phyloP scores from a whole-genome alignment of 2,329 filamentous ascomycete genomes.

The Dactylellina haptotyla region DNA sequence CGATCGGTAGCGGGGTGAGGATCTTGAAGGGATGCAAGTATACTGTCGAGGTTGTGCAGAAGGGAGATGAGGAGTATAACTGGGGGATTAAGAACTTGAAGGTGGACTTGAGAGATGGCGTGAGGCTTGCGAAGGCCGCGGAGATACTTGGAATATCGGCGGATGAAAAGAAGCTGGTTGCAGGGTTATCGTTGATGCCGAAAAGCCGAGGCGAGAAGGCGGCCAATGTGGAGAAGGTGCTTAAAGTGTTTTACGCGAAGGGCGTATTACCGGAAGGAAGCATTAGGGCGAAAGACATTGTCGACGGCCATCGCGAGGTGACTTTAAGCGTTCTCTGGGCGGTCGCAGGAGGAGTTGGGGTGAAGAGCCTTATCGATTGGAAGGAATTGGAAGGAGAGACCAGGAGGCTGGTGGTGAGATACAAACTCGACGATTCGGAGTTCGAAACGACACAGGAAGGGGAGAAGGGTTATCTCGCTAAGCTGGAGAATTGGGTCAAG shows the following conservation, averaged over 20 bases:
- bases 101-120: conserved; percentile 71
- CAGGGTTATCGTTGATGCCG: conserved; percentile 11
- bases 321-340: conserved; percentile 71
- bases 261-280: conserved; percentile 56
- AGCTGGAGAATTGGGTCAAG: conserved; percentile 70
- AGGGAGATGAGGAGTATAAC: conserved; percentile 69
- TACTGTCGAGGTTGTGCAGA: conserved; percentile 67
- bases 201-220: conserved; percentile 35
- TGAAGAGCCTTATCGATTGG: conserved; percentile 68
- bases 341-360: conserved; percentile 66
- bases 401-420: conserved; percentile 61
- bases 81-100: conserved; percentile 71
- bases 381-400: conserved; percentile 67
- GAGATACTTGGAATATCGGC: conserved; percentile 64
- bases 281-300: conserved; percentile 69
- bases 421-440: conserved; percentile 55
- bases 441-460: conserved; percentile 55
- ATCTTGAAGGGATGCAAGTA: conserved; percentile 69
- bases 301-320: conserved; percentile 73
- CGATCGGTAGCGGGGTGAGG: conserved; percentile 69
- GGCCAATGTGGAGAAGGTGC: conserved; percentile 24
- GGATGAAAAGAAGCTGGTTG: conserved; percentile 27
- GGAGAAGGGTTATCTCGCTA: conserved; percentile 58
- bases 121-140: conserved; percentile 69
- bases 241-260: background rate